Base-by-base conservation (phyloP, 78 protist species). In the Thecamonas trahens region DNA sequence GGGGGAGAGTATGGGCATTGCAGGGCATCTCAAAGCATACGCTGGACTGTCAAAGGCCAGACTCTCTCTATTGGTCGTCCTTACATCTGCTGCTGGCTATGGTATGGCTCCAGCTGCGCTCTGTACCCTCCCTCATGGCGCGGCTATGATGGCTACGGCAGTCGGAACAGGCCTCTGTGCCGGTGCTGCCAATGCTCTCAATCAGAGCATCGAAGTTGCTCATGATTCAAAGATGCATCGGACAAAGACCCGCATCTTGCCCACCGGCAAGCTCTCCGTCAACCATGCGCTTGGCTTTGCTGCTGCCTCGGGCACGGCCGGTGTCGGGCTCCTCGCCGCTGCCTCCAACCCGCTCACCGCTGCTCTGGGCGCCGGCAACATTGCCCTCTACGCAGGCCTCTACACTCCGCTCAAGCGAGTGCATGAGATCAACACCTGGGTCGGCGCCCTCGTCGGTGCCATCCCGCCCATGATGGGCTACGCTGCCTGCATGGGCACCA, bases 381-480 rank as follows among this genome's bases (percentile, higher is more conserved):
- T 92, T 8, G 39, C 61, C 18, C 65, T 94, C 5, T 94, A 94
- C 61, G 66, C 86, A 9, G 35, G 11, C 34, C n/a, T 72, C 65
- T 94, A 94, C 86, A 94, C 98, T 0, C 91, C 90, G 26, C 14
- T 89, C 61, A 94, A 94, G 72, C 70, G 82, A 11, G 35, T 22
- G 14, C n/a, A 71, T 35, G 50, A 79, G 14, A 14, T 11, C 39
- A 94, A 94, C 73, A 94, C 98, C 29, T 87, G 90, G 93, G 82
- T 78, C 28, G 98, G 98, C 31, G 86, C 94, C 0, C 54, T 92
- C 8, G 95, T 91, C 3, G 98, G 98, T 31, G 95, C 94, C 18
- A 72, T 94, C 1, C 98, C 98, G n/a, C 98, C 95, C 15, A 1
- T 91, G 38, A 94, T 94, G 76, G 98, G 95, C 74, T 62, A 89